Base-by-base conservation (phyloP, 2,329 filamentous ascomycete species). In the Allantophomopsis lycopodina region DNA sequence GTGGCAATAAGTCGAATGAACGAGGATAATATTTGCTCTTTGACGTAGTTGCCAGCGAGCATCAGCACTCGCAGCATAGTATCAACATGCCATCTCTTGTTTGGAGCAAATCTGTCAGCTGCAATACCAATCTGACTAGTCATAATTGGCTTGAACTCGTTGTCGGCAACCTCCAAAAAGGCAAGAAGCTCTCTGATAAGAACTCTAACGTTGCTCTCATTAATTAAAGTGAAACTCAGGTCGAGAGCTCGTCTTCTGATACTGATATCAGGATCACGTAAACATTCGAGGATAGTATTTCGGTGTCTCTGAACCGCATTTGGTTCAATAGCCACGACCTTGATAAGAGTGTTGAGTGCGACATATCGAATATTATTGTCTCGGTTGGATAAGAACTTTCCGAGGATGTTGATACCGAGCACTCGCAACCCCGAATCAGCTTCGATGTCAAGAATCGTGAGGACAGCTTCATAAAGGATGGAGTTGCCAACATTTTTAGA, bases 311-410 rank as follows among this genome's bases (percentile, higher is more conserved):
- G 91, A 2, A 98, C 91, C 3, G 91, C 91, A 57, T 96, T 96
- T 12, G 91, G 91, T 58, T 98, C 91, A 37, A 98, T 88, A 4
- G 91, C 91, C 36, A 98, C 91, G 14, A 98, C 91, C 62, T 95
- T 96, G 64, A 95, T 93, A 37, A 98, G 68, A 0, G 91, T 98
- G 61, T 98, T 98, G 38, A 98, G 69, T 14, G 91, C 91, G 38
- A 98, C 91, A 55, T 98, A 98, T 60, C 91, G 82, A 53, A 98
- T 98, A 57, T 98, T 98, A 69, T 98, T 98, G 62, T 98, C 91
- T 51, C 89, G 80, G 66, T 98, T 98, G n/a, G 88, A 81, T 45
- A 98, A 64, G 63, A 98, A 98, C 58, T 96, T 98, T 57, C 93
- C 91, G 17, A 98, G 75, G 48, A 98, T 98, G 57, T 98, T 98